Percentiles rank a stretch among this genome's conserved stretches.
These are phyloP conservation scores for Apiotrichum akiyoshidainum DNA, from an alignment of 1,284 basidiomycete species.

Conservation along the genomic window DNA sequence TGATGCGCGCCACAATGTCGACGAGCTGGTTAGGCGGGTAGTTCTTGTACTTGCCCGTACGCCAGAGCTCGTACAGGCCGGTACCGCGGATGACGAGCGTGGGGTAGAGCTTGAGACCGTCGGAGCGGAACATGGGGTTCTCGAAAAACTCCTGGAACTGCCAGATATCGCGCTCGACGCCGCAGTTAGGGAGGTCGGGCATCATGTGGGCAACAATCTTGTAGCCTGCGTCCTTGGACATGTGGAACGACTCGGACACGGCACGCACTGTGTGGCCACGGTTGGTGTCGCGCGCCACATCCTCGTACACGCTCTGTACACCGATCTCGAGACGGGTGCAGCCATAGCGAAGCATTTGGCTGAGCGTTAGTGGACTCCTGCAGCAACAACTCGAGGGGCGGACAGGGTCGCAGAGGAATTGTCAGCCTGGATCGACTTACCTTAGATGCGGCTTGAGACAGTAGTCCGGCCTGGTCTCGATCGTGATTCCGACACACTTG, in stretches of 20 bases:
- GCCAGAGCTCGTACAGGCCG: constrained; percentile 93
- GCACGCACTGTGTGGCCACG: constrained; percentile 97
- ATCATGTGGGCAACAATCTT: constrained; percentile 99
- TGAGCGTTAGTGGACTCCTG: too few species aligned
- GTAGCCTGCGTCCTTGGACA: constrained; percentile 98
- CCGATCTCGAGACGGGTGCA: constrained; percentile 98
- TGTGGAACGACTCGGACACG: constrained; percentile 94
- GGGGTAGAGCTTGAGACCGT: constrained; percentile 97
- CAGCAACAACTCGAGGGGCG: too few species aligned
- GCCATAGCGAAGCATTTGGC: constrained; percentile 98
- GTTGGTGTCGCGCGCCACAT: constrained; percentile 97
- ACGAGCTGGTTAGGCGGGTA: constrained; percentile 98
- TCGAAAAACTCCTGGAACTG: constrained; percentile 96
- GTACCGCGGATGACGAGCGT: constrained; percentile 98
- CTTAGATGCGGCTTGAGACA: constrained; percentile 88
- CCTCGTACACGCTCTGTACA: constrained; percentile 98
- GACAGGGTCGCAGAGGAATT: too few species aligned
- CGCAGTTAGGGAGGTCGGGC: constrained; percentile 96
- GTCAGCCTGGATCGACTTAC: constrained; percentile 56
- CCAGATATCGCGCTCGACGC: constrained; percentile 93
- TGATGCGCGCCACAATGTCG: constrained; percentile 91
- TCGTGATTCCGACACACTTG: constrained; percentile 98
- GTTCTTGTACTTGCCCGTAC: constrained; percentile 96
- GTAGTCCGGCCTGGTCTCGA: constrained; percentile 98
- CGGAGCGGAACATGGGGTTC: constrained; percentile 94